Evolutionary conservation across 179 eudicot genomes (phyloP).

Genomic region (Dionaea muscipula): DNA sequence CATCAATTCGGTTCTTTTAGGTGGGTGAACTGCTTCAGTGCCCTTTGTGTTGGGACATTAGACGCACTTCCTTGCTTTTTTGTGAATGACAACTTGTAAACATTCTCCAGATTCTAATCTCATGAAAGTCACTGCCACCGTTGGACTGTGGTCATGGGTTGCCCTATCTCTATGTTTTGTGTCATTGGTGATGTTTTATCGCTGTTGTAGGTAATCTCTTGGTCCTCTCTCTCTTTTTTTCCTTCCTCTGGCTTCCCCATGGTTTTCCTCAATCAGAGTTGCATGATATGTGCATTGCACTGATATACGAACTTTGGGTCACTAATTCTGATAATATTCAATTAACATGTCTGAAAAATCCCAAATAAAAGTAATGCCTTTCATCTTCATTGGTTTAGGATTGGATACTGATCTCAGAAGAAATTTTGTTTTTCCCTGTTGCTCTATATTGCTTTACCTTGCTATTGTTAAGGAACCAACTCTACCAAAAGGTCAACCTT

Average conservation of each 20-base stretch:
- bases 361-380: background rate
- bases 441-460: too few species aligned
- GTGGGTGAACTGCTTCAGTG: slow-evolving; percentile 27
- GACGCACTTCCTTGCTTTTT: slow-evolving; percentile 10
- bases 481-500: too few species aligned
- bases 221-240: background rate
- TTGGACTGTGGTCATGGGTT: slow-evolving; percentile 95
- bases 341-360: too few species aligned
- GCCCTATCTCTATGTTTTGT: slow-evolving; percentile 55
- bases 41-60: background rate
- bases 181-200: slow-evolving; percentile 62
- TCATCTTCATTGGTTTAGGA: background rate
- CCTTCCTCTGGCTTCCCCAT: background rate
- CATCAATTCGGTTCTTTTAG: slow-evolving; percentile 69
- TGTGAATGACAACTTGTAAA: slow-evolving; percentile 11
- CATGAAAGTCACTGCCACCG: slow-evolving; percentile 60
- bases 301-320: too few species aligned
- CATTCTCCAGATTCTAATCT: slow-evolving; percentile 59
- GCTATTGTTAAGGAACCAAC: too few species aligned
- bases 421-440: too few species aligned
- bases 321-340: background rate
- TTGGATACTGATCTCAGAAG: background rate
- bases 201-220: slow-evolving; percentile 63
- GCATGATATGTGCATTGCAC: too few species aligned
- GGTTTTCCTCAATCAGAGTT: too few species aligned